These are phyloP conservation scores for Xerocomus minutiporus DNA, from an alignment of 1,284 basidiomycete genomes.

Conservation along the genomic window DNA sequence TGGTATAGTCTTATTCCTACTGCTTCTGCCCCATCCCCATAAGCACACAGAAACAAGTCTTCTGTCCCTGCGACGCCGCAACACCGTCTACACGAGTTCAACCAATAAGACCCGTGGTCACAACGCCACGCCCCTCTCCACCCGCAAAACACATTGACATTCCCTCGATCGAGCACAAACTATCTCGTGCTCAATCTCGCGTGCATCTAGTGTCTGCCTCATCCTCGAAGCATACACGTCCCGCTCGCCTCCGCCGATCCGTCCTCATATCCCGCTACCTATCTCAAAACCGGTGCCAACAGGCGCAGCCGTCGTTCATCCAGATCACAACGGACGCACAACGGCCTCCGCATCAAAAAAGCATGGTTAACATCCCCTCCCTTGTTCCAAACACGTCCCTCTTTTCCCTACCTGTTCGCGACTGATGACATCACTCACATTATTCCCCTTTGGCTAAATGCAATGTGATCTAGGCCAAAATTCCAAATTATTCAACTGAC, in stretches of 20 bases:
- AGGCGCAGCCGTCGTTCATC: conserved; percentile 2
- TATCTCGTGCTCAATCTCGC: neutral
- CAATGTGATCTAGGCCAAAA: neutral
- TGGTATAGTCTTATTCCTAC: no score
- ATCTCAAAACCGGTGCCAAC: conserved; percentile 7
- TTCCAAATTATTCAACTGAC: neutral
- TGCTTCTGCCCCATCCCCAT: no score
- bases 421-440: conserved; percentile 4
- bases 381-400: neutral
- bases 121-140: conserved; percentile 13
- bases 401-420: neutral
- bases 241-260: conserved; percentile 1
- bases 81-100: conserved; percentile 18
- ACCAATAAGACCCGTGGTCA: conserved; percentile 8
- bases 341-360: neutral
- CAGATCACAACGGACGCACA: conserved; percentile 6
- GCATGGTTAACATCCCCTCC: neutral
- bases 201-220: neutral
- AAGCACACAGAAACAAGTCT: no score
- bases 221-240: neutral
- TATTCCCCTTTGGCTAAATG: neutral
- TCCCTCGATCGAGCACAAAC: conserved; percentile 1
- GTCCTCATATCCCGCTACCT: conserved; percentile 2
- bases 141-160: conserved; percentile 18
- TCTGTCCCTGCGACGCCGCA: conserved; percentile 20